Evolutionary conservation across 805 yeast species (phyloP).

Genomic region (Candida tammaniensis): DNA sequence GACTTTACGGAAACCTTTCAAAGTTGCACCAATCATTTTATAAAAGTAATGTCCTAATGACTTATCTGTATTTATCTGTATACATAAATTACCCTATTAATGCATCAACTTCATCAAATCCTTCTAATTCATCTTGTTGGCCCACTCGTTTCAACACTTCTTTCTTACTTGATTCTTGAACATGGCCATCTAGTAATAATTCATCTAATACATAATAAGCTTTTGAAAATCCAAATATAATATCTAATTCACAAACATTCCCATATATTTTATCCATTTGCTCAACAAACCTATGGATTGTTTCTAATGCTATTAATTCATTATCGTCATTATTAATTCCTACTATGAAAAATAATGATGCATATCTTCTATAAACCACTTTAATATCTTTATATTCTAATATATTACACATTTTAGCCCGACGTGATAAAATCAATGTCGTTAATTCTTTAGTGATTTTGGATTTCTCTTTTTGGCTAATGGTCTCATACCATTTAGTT

Average conservation of each 20-base stretch:
- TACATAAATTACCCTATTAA: constrained; percentile 24
- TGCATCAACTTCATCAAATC: constrained; percentile 59
- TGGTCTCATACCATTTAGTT: constrained; percentile 88
- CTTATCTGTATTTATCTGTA: not conserved
- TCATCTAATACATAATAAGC: constrained; percentile 94
- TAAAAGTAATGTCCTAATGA: constrained; percentile 3
- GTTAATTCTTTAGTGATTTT: constrained; percentile 83
- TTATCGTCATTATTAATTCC: constrained; percentile 84
- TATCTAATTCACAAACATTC: constrained; percentile 94
- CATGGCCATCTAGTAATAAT: constrained; percentile 79
- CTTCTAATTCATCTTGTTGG: constrained; percentile 85
- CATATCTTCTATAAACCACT: constrained; percentile 88
- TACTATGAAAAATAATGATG: constrained; percentile 85
- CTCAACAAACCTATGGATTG: constrained; percentile 91
- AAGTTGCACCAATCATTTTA: constrained; percentile 22
- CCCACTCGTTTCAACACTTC: constrained; percentile 75
- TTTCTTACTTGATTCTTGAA: constrained; percentile 77
- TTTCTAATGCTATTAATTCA: constrained; percentile 80
- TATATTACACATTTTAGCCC: constrained; percentile 94
- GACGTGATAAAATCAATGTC: constrained; percentile 77
- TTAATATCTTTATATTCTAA: constrained; percentile 82
- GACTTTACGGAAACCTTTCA: constrained; percentile 28
- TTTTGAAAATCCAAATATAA: constrained; percentile 90
- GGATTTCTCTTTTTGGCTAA: constrained; percentile 80
- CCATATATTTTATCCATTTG: constrained; percentile 96